A percentile compares a stretch with the other conserved stretches of the same genome.
Evolutionary conservation across 2,329 filamentous ascomycete species (phyloP).

Genomic region (Chaetoscypha palmicola): DNA sequence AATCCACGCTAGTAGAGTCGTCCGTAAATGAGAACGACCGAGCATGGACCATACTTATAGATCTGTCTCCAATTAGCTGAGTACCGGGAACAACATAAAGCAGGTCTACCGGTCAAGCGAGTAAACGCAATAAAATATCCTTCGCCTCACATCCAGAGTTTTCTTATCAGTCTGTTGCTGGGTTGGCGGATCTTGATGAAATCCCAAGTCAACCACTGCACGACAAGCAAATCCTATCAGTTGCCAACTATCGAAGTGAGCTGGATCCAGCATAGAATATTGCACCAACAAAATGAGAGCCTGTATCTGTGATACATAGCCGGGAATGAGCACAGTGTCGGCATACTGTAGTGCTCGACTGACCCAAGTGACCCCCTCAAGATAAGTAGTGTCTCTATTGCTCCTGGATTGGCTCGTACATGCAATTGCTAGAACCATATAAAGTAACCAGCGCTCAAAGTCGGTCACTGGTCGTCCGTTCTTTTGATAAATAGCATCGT

Average conservation of each 20-base stretch:
- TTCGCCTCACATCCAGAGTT: slow-evolving; percentile 68
- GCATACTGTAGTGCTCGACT: slow-evolving; percentile 65
- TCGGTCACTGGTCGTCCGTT: slow-evolving; percentile 52
- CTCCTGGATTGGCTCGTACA: slow-evolving; percentile 66
- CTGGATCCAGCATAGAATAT: slow-evolving; percentile 83
- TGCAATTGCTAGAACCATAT: slow-evolving; percentile 82
- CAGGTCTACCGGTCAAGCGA: slow-evolving; percentile 69
- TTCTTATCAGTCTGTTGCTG: slow-evolving; percentile 60
- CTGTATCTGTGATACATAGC: slow-evolving; percentile 79
- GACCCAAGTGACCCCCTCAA: slow-evolving; percentile 48
- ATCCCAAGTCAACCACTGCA: slow-evolving; percentile 80
- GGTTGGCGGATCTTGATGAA: slow-evolving; percentile 82
- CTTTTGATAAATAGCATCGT: slow-evolving; percentile 76
- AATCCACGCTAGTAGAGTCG: slow-evolving; percentile 74
- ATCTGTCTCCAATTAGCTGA: slow-evolving; percentile 40
- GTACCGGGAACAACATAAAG: background rate
- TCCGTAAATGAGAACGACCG: slow-evolving; percentile 91
- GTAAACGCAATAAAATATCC: slow-evolving; percentile 87
- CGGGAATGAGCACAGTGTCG: slow-evolving; percentile 77
- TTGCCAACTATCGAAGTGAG: slow-evolving; percentile 91
- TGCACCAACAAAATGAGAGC: slow-evolving; percentile 79
- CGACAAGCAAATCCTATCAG: slow-evolving; percentile 84
- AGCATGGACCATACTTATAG: slow-evolving; percentile 81
- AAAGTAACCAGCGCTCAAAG: slow-evolving; percentile 78
- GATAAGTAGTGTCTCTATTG: slow-evolving; percentile 57